Percentiles rank a stretch among this genome's conserved stretches.
These are phyloP conservation scores for Rhynchosporium graminicola DNA, from an alignment of 2,329 filamentous ascomycete species.

Conservation along the genomic window DNA sequence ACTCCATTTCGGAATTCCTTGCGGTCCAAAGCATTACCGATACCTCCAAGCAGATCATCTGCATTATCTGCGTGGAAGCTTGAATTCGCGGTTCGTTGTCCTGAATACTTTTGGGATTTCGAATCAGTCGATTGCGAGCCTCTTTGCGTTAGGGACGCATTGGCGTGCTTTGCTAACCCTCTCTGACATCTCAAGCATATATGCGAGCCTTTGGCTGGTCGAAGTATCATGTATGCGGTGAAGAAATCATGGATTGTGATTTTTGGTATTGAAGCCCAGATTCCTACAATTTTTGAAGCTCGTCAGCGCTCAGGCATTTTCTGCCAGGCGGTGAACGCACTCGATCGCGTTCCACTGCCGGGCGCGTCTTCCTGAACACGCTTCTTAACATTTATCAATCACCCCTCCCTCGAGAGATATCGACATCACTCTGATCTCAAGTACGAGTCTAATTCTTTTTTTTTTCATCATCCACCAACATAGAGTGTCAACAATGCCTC, in stretches of 20 bases:
- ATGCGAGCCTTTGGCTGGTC: slow-evolving; percentile 31
- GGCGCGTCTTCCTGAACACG: slow-evolving; percentile 28
- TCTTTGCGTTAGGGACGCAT: slow-evolving; percentile 13
- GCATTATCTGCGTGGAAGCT: neutral
- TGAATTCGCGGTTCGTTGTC: neutral
- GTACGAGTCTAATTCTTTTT: neutral
- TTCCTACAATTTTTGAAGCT: slow-evolving; percentile 14
- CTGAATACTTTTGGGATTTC: slow-evolving; percentile 11
- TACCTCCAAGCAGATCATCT: neutral
- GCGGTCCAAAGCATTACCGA: slow-evolving; percentile 4
- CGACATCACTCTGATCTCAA: too few relatives aligned
- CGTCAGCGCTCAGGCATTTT: slow-evolving; percentile 17
- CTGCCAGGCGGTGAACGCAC: slow-evolving; percentile 7
- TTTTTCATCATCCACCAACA: neutral
- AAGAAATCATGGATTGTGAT: slow-evolving; percentile 2
- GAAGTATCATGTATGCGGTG: slow-evolving; percentile 41
- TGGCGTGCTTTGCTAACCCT: slow-evolving; percentile 29
- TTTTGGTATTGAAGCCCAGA: slow-evolving; percentile 1
- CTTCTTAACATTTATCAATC: neutral
- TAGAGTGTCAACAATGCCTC: slow-evolving; percentile 31
- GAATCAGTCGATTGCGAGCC: slow-evolving; percentile 26
- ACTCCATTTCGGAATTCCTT: slow-evolving; percentile 15
- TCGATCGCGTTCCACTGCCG: slow-evolving; percentile 18
- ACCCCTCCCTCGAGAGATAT: neutral
- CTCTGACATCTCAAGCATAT: slow-evolving; percentile 41